Evolutionary conservation across 495 filamentous ascomycete species (phyloP).

Genomic region (Daldinia bambusicola): DNA sequence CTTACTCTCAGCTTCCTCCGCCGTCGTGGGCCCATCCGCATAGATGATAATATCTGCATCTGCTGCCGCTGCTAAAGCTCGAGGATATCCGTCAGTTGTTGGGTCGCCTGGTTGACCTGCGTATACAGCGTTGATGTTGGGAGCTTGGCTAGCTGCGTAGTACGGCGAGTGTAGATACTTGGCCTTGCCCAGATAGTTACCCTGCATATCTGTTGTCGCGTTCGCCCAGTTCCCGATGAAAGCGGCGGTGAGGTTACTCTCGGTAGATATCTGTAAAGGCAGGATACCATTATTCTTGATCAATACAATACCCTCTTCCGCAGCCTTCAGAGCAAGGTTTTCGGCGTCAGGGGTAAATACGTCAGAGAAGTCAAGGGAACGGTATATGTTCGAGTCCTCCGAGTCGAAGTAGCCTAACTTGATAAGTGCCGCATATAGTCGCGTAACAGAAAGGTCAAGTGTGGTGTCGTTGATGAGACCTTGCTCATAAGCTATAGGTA

Average conservation of each 20-base stretch:
- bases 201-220: slow-evolving; percentile 67
- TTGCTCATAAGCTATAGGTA: slow-evolving; percentile 61
- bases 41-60: slow-evolving; percentile 67
- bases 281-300: slow-evolving; percentile 68
- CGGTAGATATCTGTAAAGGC: slow-evolving; percentile 60
- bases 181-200: slow-evolving; percentile 66
- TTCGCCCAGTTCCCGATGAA: slow-evolving; percentile 70
- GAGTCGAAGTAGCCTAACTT: slow-evolving; percentile 69
- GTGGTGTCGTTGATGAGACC: slow-evolving; percentile 59
- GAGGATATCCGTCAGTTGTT: slow-evolving; percentile 48
- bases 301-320: slow-evolving; percentile 67
- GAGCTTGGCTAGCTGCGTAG: slow-evolving; percentile 60
- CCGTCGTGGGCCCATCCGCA: slow-evolving; percentile 67
- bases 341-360: slow-evolving; percentile 62
- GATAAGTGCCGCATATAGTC: slow-evolving; percentile 64
- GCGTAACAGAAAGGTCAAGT: slow-evolving; percentile 62
- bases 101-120: slow-evolving; percentile 54
- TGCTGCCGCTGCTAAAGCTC: slow-evolving; percentile 59
- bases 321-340: slow-evolving; percentile 67
- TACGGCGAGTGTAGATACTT: slow-evolving; percentile 57
- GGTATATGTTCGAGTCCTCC: slow-evolving; percentile 53
- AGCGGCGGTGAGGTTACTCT: slow-evolving; percentile 55
- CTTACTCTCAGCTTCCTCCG: slow-evolving; percentile 64
- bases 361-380: slow-evolving; percentile 60
- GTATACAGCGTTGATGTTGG: slow-evolving; percentile 58